A percentile compares a stretch with the other conserved stretches of the same genome.
phyloP scores from a whole-genome alignment of 768 basidiomycete species.

The Kwoniella bestiolae region DNA sequence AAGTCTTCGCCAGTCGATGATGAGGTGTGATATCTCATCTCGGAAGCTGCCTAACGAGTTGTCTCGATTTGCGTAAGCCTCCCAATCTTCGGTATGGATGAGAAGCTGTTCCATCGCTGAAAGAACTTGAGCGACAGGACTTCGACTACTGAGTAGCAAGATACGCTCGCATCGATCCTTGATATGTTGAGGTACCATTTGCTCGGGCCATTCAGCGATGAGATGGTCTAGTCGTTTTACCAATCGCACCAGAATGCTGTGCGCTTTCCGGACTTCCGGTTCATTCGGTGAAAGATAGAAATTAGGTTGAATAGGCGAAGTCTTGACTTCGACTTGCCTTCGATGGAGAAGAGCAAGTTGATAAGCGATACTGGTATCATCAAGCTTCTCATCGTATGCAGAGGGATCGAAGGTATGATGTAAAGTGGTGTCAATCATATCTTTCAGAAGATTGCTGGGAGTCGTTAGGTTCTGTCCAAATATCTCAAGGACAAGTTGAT shows the following conservation, averaged over 20 bases:
- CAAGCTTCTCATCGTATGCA: slow-evolving; percentile 36
- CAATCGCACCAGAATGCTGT: slow-evolving; percentile 63
- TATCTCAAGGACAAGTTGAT: slow-evolving; percentile 29
- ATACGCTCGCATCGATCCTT: slow-evolving; percentile 70
- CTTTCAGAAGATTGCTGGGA: slow-evolving; percentile 9
- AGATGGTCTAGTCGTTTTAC: slow-evolving; percentile 64
- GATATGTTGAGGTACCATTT: slow-evolving; percentile 92
- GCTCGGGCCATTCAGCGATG: slow-evolving; percentile 88
- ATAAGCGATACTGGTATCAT: slow-evolving; percentile 34
- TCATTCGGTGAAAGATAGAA: slow-evolving; percentile 84
- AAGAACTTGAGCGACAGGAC: slow-evolving; percentile 80
- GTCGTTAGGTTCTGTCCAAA: slow-evolving; percentile 8
- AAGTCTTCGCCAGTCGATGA: slow-evolving; percentile 86
- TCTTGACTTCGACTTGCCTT: slow-evolving; percentile 45
- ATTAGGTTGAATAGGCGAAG: slow-evolving; percentile 59
- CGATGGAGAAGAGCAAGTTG: slow-evolving; percentile 39
- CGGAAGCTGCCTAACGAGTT: slow-evolving; percentile 76
- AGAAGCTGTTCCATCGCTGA: slow-evolving; percentile 83
- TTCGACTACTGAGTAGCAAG: slow-evolving; percentile 66
- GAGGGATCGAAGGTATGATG: slow-evolving; percentile 26
- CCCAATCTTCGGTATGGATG: slow-evolving; percentile 91
- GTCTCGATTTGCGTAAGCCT: slow-evolving; percentile 88
- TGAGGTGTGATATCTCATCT: slow-evolving; percentile 68
- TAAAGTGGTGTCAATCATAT: slow-evolving; percentile 19
- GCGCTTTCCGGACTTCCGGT: slow-evolving; percentile 69